A percentile compares a stretch with the other conserved stretches of the same genome.
These are phyloP conservation scores for Penicillium silybi DNA, from an alignment of 495 filamentous ascomycete genomes.

Conservation along the genomic window DNA sequence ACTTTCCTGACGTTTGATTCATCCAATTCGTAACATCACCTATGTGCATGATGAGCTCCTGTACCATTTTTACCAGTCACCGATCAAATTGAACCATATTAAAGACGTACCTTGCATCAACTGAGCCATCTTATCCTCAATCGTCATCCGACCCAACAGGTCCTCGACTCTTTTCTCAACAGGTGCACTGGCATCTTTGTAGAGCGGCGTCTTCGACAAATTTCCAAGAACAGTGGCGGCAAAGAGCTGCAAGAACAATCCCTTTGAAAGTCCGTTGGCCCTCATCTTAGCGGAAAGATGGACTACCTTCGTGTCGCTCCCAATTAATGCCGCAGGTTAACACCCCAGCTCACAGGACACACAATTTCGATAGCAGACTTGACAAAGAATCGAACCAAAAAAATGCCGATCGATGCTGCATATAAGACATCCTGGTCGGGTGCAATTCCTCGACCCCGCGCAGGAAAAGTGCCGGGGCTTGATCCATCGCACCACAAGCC, in stretches of 20 bases:
- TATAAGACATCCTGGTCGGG: not conserved
- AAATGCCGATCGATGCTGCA: not conserved
- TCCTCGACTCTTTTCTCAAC: slow-evolving; percentile 61
- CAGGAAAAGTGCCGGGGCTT: not conserved
- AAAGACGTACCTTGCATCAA: slow-evolving; percentile 51
- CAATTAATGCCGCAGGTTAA: not conserved
- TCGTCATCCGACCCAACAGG: slow-evolving; percentile 63
- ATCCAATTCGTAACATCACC: slow-evolving; percentile 70
- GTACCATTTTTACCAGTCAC: not conserved
- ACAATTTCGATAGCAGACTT: not conserved
- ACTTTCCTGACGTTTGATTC: slow-evolving; percentile 50
- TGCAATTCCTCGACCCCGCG: slow-evolving; percentile 5
- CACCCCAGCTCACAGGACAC: not conserved
- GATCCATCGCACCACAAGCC: not conserved
- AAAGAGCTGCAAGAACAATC: slow-evolving; percentile 29
- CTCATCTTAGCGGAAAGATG: slow-evolving; percentile 15
- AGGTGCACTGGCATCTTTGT: slow-evolving; percentile 58
- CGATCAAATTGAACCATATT: too few species aligned
- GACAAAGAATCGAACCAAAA: not conserved
- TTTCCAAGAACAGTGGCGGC: slow-evolving; percentile 17
- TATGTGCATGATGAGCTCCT: slow-evolving; percentile 11
- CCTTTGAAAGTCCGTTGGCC: slow-evolving; percentile 20
- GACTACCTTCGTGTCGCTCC: not conserved
- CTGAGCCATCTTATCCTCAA: slow-evolving; percentile 66
- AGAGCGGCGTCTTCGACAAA: slow-evolving; percentile 29